Base-by-base conservation (phyloP, 306 rosid species). In the Vicia faba region DNA sequence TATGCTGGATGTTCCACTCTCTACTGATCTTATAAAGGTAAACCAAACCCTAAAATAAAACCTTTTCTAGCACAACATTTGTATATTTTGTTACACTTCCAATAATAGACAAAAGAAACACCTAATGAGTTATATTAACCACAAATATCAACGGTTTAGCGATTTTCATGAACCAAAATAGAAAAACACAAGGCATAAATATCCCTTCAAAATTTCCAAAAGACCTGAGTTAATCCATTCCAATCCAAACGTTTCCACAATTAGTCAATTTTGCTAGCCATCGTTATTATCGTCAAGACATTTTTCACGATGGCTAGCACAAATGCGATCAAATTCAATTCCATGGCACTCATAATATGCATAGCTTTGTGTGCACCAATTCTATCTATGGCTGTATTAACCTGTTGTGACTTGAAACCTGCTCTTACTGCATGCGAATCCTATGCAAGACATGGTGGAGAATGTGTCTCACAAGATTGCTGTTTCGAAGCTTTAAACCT, bases 391-490 rank as follows among this genome's bases (percentile, higher is more conserved):
- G 68, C 81, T 2, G 26, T 20, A 0, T 0, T 84, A 0, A 9
- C 84, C 0, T 85, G 90, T 69, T 39, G 58, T 2, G 2, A 12
- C 5, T 71, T 82, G 54, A 46, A 50, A 29, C 16, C 36, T 3
- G 5, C 6, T 7, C 0, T 71, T 6, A 25, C 18, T 0, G 45
- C 85, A 1, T 84, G 88, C 54, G 0, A 68, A 0, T 0, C 0
- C 8, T 84, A 62, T 61, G 69, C 75, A 5, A 72, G 0, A 28
- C 2, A 0, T 0, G 80, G 81, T 0, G 86, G 88, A 12, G 0
- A 11, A 3, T 20, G 3, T 5, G 46, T 50, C 3, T 40, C 88
- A 1, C 0, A 13, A 0, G 4, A 33, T 0, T 87, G 87, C 43
- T 87, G 93, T 66, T 0, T 0, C 0, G 82, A 69, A 1, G 20